phyloP scores from a whole-genome alignment of 139 green algal species.

The Haematococcus lacustris region DNA sequence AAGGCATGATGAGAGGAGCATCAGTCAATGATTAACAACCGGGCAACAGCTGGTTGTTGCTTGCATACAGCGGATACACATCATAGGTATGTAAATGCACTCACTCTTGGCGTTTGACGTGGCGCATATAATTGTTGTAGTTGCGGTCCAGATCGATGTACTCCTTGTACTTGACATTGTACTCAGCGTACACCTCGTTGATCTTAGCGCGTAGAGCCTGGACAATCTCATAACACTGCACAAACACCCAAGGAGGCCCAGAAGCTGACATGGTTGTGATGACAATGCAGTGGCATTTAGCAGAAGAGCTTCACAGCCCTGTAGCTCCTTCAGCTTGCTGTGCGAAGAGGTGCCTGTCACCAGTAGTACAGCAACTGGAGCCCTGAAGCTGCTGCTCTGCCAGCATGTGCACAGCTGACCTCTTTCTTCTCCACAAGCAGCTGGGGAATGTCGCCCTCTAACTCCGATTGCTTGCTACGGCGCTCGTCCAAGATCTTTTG shows the following conservation, averaged over 20 bases:
- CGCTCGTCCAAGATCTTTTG: conserved; percentile 23
- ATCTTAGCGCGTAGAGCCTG: conserved; percentile 27
- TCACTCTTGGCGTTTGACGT: conserved; percentile 19
- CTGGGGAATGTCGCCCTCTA: conserved; percentile 21
- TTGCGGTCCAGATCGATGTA: conserved; percentile 33
- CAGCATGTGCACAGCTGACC: not conserved
- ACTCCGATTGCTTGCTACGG: conserved; percentile 15
- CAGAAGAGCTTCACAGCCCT: not conserved
- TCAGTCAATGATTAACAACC: too few relatives aligned
- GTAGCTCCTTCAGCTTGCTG: not conserved
- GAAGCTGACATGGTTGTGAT: not conserved
- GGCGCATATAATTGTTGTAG: conserved; percentile 25
- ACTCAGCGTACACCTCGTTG: conserved; percentile 28
- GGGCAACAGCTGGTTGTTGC: too few relatives aligned
- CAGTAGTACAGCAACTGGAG: too few relatives aligned
- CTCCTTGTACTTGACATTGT: conserved; percentile 35
- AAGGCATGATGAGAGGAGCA: too few relatives aligned
- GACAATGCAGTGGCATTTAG: not conserved
- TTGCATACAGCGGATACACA: too few relatives aligned
- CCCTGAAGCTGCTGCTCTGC: conserved; percentile 6
- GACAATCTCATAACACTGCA: conserved; percentile 23
- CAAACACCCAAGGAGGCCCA: not conserved
- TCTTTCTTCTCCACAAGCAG: conserved; percentile 30
- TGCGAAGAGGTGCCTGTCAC: not conserved
- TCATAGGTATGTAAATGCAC: too few relatives aligned